Base-by-base conservation (phyloP, 441 rosid species). In the Euphorbia neoarborescens region DNA sequence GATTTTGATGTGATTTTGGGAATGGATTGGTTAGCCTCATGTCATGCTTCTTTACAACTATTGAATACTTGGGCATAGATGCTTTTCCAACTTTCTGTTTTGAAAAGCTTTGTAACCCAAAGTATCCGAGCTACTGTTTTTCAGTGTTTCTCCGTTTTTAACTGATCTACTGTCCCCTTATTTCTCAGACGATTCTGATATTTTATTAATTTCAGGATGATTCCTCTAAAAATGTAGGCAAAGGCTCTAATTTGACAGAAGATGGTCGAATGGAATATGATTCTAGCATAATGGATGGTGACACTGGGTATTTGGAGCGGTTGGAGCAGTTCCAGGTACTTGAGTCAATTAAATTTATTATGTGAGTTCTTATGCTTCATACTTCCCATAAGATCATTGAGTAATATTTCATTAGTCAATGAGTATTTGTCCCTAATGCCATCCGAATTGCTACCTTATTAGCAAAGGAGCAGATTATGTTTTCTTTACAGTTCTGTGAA, bases 221-320 rank as follows among this genome's bases (percentile, higher is more conserved):
- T 72, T 92, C 97, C 10, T 69, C 83, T 75, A 88, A 93, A 61
- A 94, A 94, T 87, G 92, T 97, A 10, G 98, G 98, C 46, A 79
- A 95, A 73, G 98, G 98, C 53, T 94, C 98, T 53, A 94, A 89
- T 83, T 81, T 94, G 83, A 94, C 95, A 4, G 95, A 91, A 81
- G 96, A 90, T 73, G 97, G 97, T 13, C 79, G 24, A 4, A 91
- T 88, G 60, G 98, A 94, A 80, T 90, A 95, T 73, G 98, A 94
- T 81, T 94, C 96, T 30, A 85, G 98, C 84, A 75, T 90, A 60
- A 90, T 91, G 94, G 97, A 94, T 82, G 97, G 97, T 22, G 74
- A 72, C 27, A 87, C 96, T 69, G 96, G 22, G 75, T 83, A 46
- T 94, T 91, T 79, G 98, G 98, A 73, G 98, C 93, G 71, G 96